Percentiles rank a stretch among this genome's conserved stretches.
These are phyloP conservation scores for Trichosporon ovoides DNA, from an alignment of 1,284 basidiomycete species.

Conservation along the genomic window DNA sequence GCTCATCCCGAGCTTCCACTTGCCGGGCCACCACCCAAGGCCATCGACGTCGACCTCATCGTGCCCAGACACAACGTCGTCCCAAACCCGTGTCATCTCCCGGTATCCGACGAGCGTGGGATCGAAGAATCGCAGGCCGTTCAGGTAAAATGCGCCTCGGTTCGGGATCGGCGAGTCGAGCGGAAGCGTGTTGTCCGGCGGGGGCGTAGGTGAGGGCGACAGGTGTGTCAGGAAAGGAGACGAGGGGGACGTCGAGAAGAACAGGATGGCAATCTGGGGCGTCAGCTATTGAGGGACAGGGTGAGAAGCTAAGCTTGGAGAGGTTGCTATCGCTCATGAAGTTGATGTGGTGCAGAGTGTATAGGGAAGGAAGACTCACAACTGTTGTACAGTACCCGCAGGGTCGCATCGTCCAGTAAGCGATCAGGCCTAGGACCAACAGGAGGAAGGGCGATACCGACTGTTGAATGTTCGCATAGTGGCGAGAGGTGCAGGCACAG, in stretches of 20 bases:
- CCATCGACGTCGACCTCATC: neutral
- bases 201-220: conserved; percentile 2
- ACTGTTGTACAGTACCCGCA: conserved; percentile 37
- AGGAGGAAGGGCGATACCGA: conserved; percentile 34
- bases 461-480: conserved; percentile 10
- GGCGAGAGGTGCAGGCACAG: neutral
- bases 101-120: conserved; percentile 33
- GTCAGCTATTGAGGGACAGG: too few relatives aligned
- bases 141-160: conserved; percentile 30
- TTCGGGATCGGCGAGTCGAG: conserved; percentile 22
- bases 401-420: conserved; percentile 30
- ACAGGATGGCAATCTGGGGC: conserved; percentile 32
- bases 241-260: conserved; percentile 36
- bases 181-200: conserved; percentile 8
- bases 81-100: conserved; percentile 19
- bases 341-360: too few relatives aligned
- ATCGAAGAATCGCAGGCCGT: conserved; percentile 32
- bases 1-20: conserved; percentile 10
- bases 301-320: too few relatives aligned
- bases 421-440: conserved; percentile 20
- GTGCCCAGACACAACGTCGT: conserved; percentile 3
- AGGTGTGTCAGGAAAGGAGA: conserved; percentile 36
- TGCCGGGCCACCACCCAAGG: conserved; percentile 9
- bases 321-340: too few relatives aligned
- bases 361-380: conserved; percentile 20